A percentile compares a stretch with the other conserved stretches of the same genome.
These are phyloP conservation scores for Fusarium lyarnte DNA, from an alignment of 2,329 filamentous ascomycete genomes.

Conservation along the genomic window DNA sequence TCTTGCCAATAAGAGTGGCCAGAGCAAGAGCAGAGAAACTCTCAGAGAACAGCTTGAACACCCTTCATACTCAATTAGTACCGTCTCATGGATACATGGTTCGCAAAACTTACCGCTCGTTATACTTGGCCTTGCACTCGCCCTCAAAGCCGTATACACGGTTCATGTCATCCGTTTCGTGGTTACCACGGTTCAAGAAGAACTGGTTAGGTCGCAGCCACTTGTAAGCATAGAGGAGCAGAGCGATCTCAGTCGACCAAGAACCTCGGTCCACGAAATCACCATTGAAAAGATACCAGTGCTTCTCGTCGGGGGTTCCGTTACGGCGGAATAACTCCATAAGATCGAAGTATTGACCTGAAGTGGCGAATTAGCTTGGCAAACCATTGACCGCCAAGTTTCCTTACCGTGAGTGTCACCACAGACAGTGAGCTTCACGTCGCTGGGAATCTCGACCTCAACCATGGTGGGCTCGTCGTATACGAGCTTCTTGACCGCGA, in stretches of 20 bases:
- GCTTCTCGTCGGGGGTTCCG: slow-evolving; percentile 83
- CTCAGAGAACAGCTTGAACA: slow-evolving; percentile 98
- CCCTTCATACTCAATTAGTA: slow-evolving; percentile 53
- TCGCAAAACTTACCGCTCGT: slow-evolving; percentile 67
- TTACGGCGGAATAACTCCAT: slow-evolving; percentile 96
- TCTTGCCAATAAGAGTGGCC: slow-evolving; percentile 89
- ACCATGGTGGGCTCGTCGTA: slow-evolving; percentile 97
- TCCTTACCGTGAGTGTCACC: slow-evolving; percentile 91
- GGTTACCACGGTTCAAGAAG: slow-evolving; percentile 97
- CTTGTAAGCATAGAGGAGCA: slow-evolving; percentile 95
- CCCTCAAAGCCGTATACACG: slow-evolving; percentile 97
- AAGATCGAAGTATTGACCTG: slow-evolving; percentile 96
- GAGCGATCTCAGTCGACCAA: slow-evolving; percentile 97
- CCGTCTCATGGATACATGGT: too few relatives aligned
- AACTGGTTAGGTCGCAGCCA: slow-evolving; percentile 88
- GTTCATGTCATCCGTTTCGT: slow-evolving; percentile 99
- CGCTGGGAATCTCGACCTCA: slow-evolving; percentile 83
- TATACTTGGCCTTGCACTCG: slow-evolving; percentile 98
- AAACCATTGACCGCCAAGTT: not conserved
- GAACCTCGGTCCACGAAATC: slow-evolving; percentile 98
- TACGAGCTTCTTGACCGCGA: slow-evolving; percentile 88
- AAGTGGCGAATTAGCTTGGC: slow-evolving; percentile 34
- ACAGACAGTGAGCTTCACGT: slow-evolving; percentile 87
- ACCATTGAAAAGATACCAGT: slow-evolving; percentile 97
- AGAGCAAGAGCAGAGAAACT: slow-evolving; percentile 94